These are phyloP conservation scores for Citrus cavaleriei DNA, from an alignment of 345 rosid genomes.

Conservation along the genomic window DNA sequence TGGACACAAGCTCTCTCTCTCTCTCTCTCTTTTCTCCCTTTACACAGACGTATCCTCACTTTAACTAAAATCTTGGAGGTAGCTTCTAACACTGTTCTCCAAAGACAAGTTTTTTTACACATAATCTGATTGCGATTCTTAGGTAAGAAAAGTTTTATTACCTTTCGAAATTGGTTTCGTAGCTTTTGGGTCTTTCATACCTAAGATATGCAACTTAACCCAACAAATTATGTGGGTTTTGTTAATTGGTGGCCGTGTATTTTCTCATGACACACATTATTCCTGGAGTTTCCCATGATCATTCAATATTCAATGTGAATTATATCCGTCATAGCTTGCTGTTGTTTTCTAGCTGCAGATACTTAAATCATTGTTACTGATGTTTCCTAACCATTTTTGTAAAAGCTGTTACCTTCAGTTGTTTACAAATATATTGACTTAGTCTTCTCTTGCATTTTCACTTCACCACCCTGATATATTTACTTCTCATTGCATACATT, in stretches of 20 bases:
- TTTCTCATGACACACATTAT: neutral
- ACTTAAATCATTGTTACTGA: too few relatives aligned
- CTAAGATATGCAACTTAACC: neutral
- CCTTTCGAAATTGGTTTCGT: neutral
- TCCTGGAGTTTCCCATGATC: too few relatives aligned
- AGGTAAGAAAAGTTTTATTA: neutral
- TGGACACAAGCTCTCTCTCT: neutral
- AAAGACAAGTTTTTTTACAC: neutral
- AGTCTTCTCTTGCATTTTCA: neutral
- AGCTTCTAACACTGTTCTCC: neutral
- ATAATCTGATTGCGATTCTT: neutral
- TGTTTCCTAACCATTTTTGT: too few relatives aligned
- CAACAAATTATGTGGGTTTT: neutral
- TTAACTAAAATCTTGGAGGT: neutral
- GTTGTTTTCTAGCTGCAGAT: too few relatives aligned
- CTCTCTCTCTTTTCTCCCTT: neutral
- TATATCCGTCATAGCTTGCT: too few relatives aligned
- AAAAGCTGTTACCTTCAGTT: too few relatives aligned
- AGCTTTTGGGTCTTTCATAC: neutral
- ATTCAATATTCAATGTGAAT: too few relatives aligned
- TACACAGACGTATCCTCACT: neutral
- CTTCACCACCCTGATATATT: neutral
- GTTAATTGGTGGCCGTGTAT: neutral
- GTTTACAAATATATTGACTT: too few relatives aligned
- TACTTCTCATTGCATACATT: neutral